These are phyloP conservation scores for Salix dunnii DNA, from an alignment of 345 rosid species.

Conservation along the genomic window DNA sequence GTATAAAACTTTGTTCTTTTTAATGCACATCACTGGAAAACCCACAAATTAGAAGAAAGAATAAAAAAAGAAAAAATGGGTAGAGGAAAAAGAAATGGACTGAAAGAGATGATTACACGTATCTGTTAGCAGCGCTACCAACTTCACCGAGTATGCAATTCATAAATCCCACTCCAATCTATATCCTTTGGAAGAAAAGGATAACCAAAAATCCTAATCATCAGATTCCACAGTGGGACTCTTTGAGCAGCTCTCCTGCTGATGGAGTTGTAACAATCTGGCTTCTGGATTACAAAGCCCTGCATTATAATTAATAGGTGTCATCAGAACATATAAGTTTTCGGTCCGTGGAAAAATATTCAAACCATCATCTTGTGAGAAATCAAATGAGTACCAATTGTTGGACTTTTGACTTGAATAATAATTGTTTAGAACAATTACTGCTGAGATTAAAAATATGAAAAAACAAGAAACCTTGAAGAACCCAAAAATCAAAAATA, in stretches of 20 bases:
- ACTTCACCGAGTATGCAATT: not conserved
- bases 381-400: too few relatives aligned
- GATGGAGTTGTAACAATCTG: constrained; percentile 74
- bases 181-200: not conserved
- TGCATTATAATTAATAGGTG: constrained; percentile 20
- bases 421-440: too few relatives aligned
- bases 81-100: not conserved
- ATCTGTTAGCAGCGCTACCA: constrained; percentile 9
- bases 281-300: constrained; percentile 81
- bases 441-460: too few relatives aligned
- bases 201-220: constrained; percentile 29
- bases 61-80: not conserved
- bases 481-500: too few relatives aligned
- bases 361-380: not conserved
- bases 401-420: too few relatives aligned
- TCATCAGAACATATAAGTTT: not conserved
- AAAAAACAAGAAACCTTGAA: too few relatives aligned
- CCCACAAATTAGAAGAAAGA: constrained; percentile 1
- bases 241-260: constrained; percentile 61
- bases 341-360: not conserved
- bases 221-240: constrained; percentile 74
- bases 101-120: not conserved
- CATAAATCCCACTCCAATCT: not conserved
- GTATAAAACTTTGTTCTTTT: not conserved
- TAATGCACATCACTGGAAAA: constrained; percentile 1